Conservation (phyloP, 1,284 basidiomycete species). For the Microbotryum lychnidis-dioicae region DNA sequence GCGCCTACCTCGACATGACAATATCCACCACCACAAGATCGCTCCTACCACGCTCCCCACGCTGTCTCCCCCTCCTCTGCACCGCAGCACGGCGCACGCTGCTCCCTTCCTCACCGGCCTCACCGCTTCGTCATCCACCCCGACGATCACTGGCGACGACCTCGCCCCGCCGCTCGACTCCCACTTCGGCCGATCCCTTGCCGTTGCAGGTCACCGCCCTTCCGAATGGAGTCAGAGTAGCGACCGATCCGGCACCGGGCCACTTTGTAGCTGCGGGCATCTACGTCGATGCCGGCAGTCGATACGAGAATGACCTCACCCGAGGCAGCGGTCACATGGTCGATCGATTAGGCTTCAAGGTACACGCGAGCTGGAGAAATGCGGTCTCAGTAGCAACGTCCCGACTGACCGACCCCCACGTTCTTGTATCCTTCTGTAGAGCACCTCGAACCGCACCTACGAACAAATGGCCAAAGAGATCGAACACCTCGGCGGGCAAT, state of each 20-base stretch:
- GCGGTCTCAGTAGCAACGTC: too few relatives aligned
- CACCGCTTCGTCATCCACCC: background rate
- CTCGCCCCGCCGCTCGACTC: background rate
- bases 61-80: too few relatives aligned
- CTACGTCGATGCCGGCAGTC: constrained; percentile 85
- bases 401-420: constrained; percentile 34
- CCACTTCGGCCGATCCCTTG: constrained; percentile 27
- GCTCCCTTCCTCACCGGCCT: background rate
- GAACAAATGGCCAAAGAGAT: constrained; percentile 76
- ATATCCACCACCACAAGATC: too few relatives aligned
- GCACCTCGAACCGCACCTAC: constrained; percentile 45
- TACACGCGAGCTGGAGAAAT: constrained; percentile 35
- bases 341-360: constrained; percentile 95
- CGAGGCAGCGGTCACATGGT: constrained; percentile 84
- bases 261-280: constrained; percentile 92
- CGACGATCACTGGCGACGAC: background rate
- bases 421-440: constrained; percentile 53
- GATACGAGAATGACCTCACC: constrained; percentile 72
- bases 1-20: too few relatives aligned
- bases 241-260: constrained; percentile 80
- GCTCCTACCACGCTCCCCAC: too few relatives aligned
- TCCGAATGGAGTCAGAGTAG: constrained; percentile 84
- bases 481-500: constrained; percentile 82
- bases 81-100: background rate
- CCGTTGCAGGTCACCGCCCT: constrained; percentile 59